phyloP scores from a whole-genome alignment of 805 yeast genomes.

The Groenewaldozyma tartarivorans region DNA sequence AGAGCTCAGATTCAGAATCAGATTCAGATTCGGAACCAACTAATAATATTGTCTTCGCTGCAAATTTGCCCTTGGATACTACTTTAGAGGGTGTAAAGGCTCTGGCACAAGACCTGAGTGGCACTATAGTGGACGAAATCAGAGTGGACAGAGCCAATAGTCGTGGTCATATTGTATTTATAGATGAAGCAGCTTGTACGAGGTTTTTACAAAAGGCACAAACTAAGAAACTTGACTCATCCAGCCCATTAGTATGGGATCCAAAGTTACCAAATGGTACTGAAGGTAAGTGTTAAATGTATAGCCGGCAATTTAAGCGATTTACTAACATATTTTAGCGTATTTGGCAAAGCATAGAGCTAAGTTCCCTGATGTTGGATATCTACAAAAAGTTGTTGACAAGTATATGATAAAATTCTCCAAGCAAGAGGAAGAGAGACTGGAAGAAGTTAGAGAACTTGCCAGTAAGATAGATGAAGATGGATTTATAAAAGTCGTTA shows the following conservation, averaged over 20 bases:
- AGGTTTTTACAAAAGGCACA: constrained; percentile 58
- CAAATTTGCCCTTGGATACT: constrained; percentile 65
- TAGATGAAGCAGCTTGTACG: constrained; percentile 59
- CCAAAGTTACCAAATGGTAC: constrained; percentile 34
- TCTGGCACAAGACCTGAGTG: constrained; percentile 43
- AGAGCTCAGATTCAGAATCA: constrained; percentile 1
- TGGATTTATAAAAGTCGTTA: constrained; percentile 87
- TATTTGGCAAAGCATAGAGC: constrained; percentile 30
- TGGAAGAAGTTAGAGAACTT: constrained; percentile 17
- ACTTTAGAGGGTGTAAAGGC: constrained; percentile 42
- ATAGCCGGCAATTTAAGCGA: neutral
- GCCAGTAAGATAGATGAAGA: constrained; percentile 73
- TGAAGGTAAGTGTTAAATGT: too few species aligned
- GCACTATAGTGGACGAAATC: constrained; percentile 29
- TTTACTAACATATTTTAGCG: constrained; percentile 2
- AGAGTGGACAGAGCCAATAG: constrained; percentile 26
- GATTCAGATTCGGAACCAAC: constrained; percentile 2
- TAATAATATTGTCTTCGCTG: constrained; percentile 57
- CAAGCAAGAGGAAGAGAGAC: constrained; percentile 47
- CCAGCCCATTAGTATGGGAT: constrained; percentile 20
- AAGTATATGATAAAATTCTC: constrained; percentile 59
- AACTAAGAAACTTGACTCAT: constrained; percentile 31
- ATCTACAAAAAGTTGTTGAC: constrained; percentile 48
- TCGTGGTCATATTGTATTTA: constrained; percentile 58
- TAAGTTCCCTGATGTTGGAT: constrained; percentile 35